Conservation (phyloP, 768 basidiomycete genomes). For the Serendipita sp. region DNA sequence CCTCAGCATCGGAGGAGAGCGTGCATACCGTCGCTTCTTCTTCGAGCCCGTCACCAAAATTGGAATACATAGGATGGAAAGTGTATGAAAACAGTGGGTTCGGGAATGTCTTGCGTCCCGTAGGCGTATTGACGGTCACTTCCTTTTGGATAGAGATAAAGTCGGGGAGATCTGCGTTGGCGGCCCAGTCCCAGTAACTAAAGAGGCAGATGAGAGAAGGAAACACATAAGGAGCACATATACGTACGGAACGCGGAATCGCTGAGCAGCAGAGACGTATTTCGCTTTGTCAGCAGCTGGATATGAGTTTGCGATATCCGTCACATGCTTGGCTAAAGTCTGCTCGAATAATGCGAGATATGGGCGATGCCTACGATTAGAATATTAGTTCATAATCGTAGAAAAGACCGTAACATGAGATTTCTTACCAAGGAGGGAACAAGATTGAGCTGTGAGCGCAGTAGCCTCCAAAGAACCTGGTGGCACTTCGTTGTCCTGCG, state of each 20-base stretch:
- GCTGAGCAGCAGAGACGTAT: constrained; percentile 12
- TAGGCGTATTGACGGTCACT: constrained; percentile 21
- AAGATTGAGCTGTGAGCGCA: constrained; percentile 38
- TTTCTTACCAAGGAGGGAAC: constrained; percentile 8
- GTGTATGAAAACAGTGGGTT: constrained; percentile 24
- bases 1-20: neutral
- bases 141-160: constrained; percentile 20
- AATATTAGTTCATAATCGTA: constrained; percentile 19
- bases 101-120: constrained; percentile 17
- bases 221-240: neutral
- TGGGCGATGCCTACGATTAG: constrained; percentile 30
- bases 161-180: constrained; percentile 22
- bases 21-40: neutral
- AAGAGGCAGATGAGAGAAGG: neutral
- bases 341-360: constrained; percentile 39
- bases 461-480: constrained; percentile 28
- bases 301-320: constrained; percentile 28
- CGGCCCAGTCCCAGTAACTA: constrained; percentile 37
- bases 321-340: constrained; percentile 27
- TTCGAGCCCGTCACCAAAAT: constrained; percentile 6
- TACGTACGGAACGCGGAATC: constrained; percentile 3
- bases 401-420: constrained; percentile 16
- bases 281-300: constrained; percentile 4
- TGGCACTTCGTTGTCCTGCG: constrained; percentile 17
- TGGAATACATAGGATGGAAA: constrained; percentile 20